A percentile compares a stretch with the other conserved stretches of the same genome.
Conservation (phyloP, 1,284 basidiomycete genomes). For the Ceratobasidium sp. region DNA sequence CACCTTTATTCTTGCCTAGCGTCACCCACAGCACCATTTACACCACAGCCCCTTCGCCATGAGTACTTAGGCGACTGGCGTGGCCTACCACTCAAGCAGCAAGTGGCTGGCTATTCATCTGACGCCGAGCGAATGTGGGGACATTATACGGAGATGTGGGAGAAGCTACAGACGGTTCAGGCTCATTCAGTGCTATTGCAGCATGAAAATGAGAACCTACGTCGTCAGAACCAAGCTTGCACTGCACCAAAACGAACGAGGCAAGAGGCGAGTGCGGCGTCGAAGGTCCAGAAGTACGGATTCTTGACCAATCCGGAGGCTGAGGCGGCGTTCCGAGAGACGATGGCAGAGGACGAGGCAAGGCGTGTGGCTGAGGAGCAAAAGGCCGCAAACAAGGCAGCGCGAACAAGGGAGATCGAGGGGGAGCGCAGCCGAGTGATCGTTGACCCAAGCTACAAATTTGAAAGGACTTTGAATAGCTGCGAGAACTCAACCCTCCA, state of each 20-base stretch:
- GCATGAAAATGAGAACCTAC: neutral
- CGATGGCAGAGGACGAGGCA: neutral
- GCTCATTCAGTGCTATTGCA: neutral
- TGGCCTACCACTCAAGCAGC: slow-evolving; percentile 17
- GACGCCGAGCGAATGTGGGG: neutral
- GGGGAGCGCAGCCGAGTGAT: slow-evolving; percentile 4
- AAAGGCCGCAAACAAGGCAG: slow-evolving; percentile 2
- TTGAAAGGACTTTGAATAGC: slow-evolving; percentile 3
- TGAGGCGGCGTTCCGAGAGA: neutral
- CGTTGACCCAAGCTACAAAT: neutral
- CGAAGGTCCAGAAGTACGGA: slow-evolving; percentile 9
- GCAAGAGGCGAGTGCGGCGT: neutral
- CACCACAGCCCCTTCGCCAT: neutral
- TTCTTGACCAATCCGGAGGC: slow-evolving; percentile 23
- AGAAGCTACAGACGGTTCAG: neutral
- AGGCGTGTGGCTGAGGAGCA: neutral
- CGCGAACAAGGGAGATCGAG: neutral
- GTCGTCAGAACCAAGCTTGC: neutral
- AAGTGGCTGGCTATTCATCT: neutral
- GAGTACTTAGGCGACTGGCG: neutral
- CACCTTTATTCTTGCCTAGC: too few relatives aligned
- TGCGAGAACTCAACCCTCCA: slow-evolving; percentile 1
- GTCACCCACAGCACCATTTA: too few relatives aligned
- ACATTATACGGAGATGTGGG: neutral
- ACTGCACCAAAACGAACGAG: neutral